Conservation (phyloP, 331 rosid genomes). For the Saraca asoca region DNA sequence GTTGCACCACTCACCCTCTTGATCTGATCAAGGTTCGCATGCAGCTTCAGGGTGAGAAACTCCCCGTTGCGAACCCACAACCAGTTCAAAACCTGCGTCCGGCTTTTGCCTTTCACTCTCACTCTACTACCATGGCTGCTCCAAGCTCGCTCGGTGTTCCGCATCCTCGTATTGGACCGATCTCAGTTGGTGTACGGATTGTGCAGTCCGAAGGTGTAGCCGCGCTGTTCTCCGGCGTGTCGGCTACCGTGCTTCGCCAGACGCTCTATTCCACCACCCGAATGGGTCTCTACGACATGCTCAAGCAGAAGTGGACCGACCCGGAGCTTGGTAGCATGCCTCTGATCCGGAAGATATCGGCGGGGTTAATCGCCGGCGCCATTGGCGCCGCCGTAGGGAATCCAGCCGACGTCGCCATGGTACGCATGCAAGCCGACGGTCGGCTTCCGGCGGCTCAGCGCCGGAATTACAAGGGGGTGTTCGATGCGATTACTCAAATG, state of each 20-base stretch:
- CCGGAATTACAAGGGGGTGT: slow-evolving; percentile 69
- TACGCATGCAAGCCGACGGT: slow-evolving; percentile 93
- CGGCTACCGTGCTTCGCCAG: slow-evolving; percentile 67
- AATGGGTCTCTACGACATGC: slow-evolving; percentile 81
- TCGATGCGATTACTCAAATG: slow-evolving; percentile 75
- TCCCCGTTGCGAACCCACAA: slow-evolving; percentile 33
- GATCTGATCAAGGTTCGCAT: slow-evolving; percentile 62
- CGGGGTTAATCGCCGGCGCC: slow-evolving; percentile 74
- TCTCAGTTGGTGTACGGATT: slow-evolving; percentile 48
- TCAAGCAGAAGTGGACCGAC: too few species aligned
- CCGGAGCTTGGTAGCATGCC: too few species aligned
- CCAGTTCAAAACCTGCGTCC: slow-evolving; percentile 43
- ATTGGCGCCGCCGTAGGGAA: slow-evolving; percentile 83
- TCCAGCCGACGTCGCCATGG: slow-evolving; percentile 95
- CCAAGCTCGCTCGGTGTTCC: slow-evolving; percentile 22
- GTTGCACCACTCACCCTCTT: slow-evolving; percentile 36
- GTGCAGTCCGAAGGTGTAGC: slow-evolving; percentile 46
- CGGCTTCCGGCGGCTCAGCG: slow-evolving; percentile 64
- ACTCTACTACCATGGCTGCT: slow-evolving; percentile 28
- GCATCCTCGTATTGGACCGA: slow-evolving; percentile 36
- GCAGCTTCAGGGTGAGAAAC: slow-evolving; percentile 61
- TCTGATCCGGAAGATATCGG: slow-evolving; percentile 26
- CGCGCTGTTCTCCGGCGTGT: slow-evolving; percentile 58
- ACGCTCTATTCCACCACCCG: slow-evolving; percentile 89
- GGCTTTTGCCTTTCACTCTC: slow-evolving; percentile 38